These are phyloP conservation scores for Misopates orontium DNA, from an alignment of 257 asterid species.

Conservation along the genomic window DNA sequence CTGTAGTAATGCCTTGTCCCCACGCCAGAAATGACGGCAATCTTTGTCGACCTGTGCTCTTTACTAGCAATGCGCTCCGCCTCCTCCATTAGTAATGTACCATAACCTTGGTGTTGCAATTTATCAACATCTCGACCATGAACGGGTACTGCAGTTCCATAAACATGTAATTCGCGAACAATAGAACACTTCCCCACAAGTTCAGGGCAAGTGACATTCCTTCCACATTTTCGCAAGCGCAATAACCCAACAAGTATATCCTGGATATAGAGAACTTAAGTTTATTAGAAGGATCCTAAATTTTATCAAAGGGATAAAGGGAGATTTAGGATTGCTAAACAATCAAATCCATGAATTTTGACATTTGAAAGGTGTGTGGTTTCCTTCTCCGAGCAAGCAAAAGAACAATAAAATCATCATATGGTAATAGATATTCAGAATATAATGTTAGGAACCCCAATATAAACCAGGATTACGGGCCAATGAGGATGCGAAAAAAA, in stretches of 20 bases:
- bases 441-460: background rate
- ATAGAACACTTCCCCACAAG: slow-evolving; percentile 88
- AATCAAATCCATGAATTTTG: too few species aligned
- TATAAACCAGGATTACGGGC: background rate
- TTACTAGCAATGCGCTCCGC: slow-evolving; percentile 75
- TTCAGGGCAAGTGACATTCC: slow-evolving; percentile 82
- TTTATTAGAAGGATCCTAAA: background rate
- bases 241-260: slow-evolving; percentile 93
- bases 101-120: slow-evolving; percentile 96
- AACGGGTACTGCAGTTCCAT: slow-evolving; percentile 97
- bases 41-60: slow-evolving; percentile 88
- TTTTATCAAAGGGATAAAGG: too few species aligned
- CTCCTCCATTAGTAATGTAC: slow-evolving; percentile 94
- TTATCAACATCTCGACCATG: slow-evolving; percentile 94
- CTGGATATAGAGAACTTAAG: slow-evolving; percentile 39
- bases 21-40: slow-evolving; percentile 93
- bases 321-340: too few species aligned
- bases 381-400: background rate
- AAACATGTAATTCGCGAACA: slow-evolving; percentile 91
- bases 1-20: slow-evolving; percentile 97
- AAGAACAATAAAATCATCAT: background rate
- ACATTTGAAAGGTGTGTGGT: too few species aligned
- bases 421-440: too few species aligned
- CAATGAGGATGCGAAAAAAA: background rate
- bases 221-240: slow-evolving; percentile 84